Base-by-base conservation (phyloP, 768 basidiomycete species). In the Boletus bicolor region DNA sequence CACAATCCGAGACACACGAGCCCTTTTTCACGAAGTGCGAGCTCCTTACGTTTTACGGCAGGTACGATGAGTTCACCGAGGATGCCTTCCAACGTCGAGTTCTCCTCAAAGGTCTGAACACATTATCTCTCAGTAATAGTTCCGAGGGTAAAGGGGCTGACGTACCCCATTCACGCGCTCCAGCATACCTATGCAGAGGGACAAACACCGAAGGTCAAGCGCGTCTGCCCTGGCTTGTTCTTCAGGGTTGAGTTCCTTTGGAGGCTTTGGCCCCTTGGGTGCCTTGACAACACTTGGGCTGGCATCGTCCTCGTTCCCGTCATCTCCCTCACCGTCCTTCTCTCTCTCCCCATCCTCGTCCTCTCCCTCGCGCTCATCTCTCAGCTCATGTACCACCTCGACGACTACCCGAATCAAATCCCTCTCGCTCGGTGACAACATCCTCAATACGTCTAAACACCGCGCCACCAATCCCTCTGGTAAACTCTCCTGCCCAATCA, bases 361-460 rank as follows among this genome's bases (percentile, higher is more conserved):
- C 9, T 80, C 79, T 10, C 73, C 75, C 15, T 74, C 76, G 5
- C 65, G 62, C 7, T 75, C 72, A 15, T 73, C 75, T 24, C 93
- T 79, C 10, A 96, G 76, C 55, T 91, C 89, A 51, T 89, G 85
- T 1, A 97, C 82, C 36, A 91, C 86, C 66, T 96, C 93, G 37
- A 96, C 93, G 1, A 95, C 85, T 26, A 95, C 80, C 4, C 89
- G 84, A 61, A 96, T 91, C 36, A 97, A 77, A 68, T 97, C 93
- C 19, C 85, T 77, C 71, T 98, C 94, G 57, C 76, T 84, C 12
- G 82, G 72, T 1, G 89, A 84, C 21, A 95, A 75, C 52, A 78
- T 79, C 53, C 87, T 78, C 49, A 98, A 73, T 7, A 98, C 84
- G 69, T 98, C 95, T 39, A 98, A 77, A 66, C 91, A 94, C 47